Evolutionary conservation across 2,329 filamentous ascomycete genomes (phyloP), one percentile per base, ranked within the genome.

Genomic region (Colletotrichum tropicicola): DNA sequence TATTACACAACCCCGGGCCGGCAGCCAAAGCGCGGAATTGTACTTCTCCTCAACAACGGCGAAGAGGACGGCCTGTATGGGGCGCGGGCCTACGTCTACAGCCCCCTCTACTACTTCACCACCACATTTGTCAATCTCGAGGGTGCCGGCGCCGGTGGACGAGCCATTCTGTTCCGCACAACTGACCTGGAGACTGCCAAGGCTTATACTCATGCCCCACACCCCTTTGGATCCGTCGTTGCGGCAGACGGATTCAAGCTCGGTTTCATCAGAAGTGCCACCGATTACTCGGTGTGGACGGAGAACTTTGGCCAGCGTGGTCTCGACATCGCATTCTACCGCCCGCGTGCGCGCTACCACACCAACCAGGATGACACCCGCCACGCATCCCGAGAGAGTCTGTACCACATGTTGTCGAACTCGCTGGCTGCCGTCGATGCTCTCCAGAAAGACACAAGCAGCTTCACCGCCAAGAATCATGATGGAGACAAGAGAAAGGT

Each of bases 401-500:
- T 98, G 19, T 98, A 94, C 94, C 94, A 98, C 76, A 98, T 99
- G 96, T 83, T 99, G 37, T 97, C 93, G 37, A 90, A 90, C 13
- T 89, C 94, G 6, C 79, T 98, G 23, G 87, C 89, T 6, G 96
- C 94, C 0, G 88, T 92, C 21, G 84, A 90, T 71, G 84, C 84
- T 2, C 83, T 98, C 44, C 90, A 93, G 0, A 86, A 88, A 13
- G 88, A 93, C 69, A 88, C 85, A 1, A 89, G 88, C 61, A 80
- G 85, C 47, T 97, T 97, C 71, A 85, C 87, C 53, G 87, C 90
- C 5, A 78, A 82, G 15, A 77, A 85, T 39, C 78, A 81, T 9
- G 87, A 89, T 56, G 80, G 83, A 6, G 82, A 85, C 59, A 81
- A 83, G 53, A 87, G 85, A 58, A 89, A 89, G 70, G 86, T 91